Evolutionary conservation across 1,284 basidiomycete genomes (phyloP), one percentile per base, ranked within the genome.

Genomic region (Pyrrhoderma lamaoense): DNA sequence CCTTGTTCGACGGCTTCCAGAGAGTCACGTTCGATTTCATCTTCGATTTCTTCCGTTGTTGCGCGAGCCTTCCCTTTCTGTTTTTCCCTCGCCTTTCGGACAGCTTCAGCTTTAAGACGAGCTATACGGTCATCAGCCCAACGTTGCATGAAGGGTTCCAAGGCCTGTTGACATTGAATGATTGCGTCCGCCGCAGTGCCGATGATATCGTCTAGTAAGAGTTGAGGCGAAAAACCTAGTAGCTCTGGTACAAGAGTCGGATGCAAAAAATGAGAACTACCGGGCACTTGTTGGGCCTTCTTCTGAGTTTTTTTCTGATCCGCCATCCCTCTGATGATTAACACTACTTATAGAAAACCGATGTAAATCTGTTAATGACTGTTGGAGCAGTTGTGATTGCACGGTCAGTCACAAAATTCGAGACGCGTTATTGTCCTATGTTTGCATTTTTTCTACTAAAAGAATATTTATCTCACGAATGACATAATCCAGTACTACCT

Each of bases 141-240:
- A 42, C 79, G 77, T 47, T 76, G 70, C 23, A 89, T 72, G 58
- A 86, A 85, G 54, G 76, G 76, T 60, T 89, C 83, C 70, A 87
- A 77, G 40, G 81, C 85, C 54, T 86, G 82, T 25, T 86, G 79
- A 7, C 80, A 78, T 57, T 83, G 79, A 31, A 77, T 75, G 19
- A 85, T 78, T 1, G 80, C 76, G 56, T 85, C 78, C 58, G 85
- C 82, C 0, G 79, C 79, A 43, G 74, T 74, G 66, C 82, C 80
- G 57, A 83, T 77, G 42, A 82, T 77, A 56, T 84, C 81, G 63
- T 85, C 82, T 2, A 85, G 74, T 4, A 85, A 68, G 27, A 83
- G 73, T 56, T 85, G 82, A 1, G 82, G 82, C 0, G 80, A 77
- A 58, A 82, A 84, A 3, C 77, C 78, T 7, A 85, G 72, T 11